phyloP scores from a whole-genome alignment of 306 rosid species.

The Quercus parvula region DNA sequence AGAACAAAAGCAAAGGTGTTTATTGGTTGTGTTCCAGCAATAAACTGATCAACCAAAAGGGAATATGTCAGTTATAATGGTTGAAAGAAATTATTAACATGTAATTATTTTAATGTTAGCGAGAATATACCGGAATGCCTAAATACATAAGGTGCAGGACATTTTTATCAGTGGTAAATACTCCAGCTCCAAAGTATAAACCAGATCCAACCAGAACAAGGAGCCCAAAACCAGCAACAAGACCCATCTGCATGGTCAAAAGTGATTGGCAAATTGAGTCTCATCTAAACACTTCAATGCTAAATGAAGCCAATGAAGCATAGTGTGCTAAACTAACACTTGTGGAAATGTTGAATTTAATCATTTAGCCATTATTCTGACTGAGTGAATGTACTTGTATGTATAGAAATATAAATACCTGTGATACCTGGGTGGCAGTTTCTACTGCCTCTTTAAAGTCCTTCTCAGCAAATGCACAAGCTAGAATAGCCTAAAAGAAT shows the following conservation, averaged over 20 bases:
- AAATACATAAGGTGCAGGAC: conserved; percentile 72
- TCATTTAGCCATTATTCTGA: too few relatives aligned
- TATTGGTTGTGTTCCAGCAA: conserved; percentile 92
- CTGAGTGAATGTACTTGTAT: not conserved
- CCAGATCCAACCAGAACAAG: conserved; percentile 69
- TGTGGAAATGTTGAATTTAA: too few relatives aligned
- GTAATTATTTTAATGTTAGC: not conserved
- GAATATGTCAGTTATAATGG: not conserved
- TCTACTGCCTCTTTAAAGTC: conserved; percentile 57
- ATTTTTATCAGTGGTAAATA: conserved; percentile 52
- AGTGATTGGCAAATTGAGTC: not conserved
- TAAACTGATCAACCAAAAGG: conserved; percentile 50
- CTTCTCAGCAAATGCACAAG: conserved; percentile 81
- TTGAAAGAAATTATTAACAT: not conserved
- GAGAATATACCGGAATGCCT: conserved; percentile 63
- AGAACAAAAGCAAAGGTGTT: conserved; percentile 85
- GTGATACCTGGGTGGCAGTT: conserved; percentile 54
- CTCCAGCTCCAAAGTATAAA: conserved; percentile 72
- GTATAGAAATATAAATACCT: conserved; percentile 28
- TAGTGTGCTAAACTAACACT: not conserved
- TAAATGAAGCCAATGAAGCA: not conserved
- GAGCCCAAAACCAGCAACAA: conserved; percentile 72
- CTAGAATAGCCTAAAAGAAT: conserved; percentile 69
- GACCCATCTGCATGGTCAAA: conserved; percentile 52
- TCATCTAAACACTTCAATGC: not conserved